A percentile compares a stretch with the other conserved stretches of the same genome.
These are phyloP conservation scores for Candida glaebosa DNA, from an alignment of 805 yeast genomes.

Conservation along the genomic window DNA sequence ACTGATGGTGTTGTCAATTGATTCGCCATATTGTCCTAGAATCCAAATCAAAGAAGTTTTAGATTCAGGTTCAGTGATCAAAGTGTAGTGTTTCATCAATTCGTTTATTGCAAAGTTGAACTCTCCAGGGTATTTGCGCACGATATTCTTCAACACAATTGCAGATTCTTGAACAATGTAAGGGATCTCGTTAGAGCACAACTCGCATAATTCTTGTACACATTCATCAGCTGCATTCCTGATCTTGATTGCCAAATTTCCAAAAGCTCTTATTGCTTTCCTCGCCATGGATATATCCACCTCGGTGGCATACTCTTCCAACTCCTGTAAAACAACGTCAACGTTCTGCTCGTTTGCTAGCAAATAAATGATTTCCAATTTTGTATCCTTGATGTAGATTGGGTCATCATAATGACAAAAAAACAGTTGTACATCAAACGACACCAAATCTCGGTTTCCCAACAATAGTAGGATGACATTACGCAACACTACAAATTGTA, in stretches of 20 bases:
- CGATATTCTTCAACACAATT: conserved; percentile 69
- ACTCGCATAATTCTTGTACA: conserved; percentile 55
- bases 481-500: conserved; percentile 77
- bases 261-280: conserved; percentile 85
- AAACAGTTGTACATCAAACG: conserved; percentile 72
- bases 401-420: conserved; percentile 85
- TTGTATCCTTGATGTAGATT: conserved; percentile 83
- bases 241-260: conserved; percentile 79
- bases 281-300: conserved; percentile 83
- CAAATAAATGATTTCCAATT: conserved; percentile 79
- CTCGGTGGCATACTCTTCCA: conserved; percentile 84
- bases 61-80: conserved; percentile 72
- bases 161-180: conserved; percentile 79
- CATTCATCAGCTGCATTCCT: conserved; percentile 60
- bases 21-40: conserved; percentile 63
- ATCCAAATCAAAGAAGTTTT: conserved; percentile 81
- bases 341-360: conserved; percentile 67
- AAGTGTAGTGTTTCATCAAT: conserved; percentile 30
- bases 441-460: conserved; percentile 56
- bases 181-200: conserved; percentile 62
- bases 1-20: conserved; percentile 40
- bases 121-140: conserved; percentile 68
- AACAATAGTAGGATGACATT: conserved; percentile 74
- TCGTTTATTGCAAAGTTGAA: conserved; percentile 36
- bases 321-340: conserved; percentile 61